Evolutionary conservation across 306 rosid species (phyloP).

Genomic region (Ochetophila trinervis): DNA sequence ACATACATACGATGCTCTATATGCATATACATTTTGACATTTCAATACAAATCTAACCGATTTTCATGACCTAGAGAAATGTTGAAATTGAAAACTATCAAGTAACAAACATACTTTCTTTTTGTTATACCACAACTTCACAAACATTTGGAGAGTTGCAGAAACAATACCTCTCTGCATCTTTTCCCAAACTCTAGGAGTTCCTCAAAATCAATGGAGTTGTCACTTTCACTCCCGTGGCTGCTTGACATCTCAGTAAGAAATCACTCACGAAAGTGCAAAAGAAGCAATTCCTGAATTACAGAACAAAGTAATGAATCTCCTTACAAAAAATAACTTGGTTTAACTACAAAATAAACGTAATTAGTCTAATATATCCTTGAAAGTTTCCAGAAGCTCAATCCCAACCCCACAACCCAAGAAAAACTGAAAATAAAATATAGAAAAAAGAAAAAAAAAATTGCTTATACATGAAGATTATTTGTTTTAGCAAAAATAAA

Average conservation of each 20-base stretch:
- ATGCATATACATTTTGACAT: not conserved
- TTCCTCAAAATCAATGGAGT: constrained; percentile 40
- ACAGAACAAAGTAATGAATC: not conserved
- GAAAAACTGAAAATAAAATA: no score
- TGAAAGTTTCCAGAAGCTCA: no score
- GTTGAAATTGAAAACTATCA: not conserved
- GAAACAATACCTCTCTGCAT: constrained; percentile 55
- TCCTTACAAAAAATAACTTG: not conserved
- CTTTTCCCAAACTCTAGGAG: constrained; percentile 53
- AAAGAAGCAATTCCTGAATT: not conserved
- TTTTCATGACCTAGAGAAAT: not conserved
- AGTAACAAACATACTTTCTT: not conserved
- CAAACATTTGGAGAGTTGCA: not conserved
- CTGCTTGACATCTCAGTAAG: constrained; percentile 48
- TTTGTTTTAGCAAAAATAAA: no score
- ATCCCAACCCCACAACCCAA: no score
- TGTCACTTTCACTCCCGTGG: constrained; percentile 24
- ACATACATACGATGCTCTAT: not conserved
- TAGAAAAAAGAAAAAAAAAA: no score
- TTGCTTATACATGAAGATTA: no score
- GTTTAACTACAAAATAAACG: not conserved
- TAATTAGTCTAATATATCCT: not conserved
- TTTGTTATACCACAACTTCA: not conserved
- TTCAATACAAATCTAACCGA: no score
- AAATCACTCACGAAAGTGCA: constrained; percentile 3